phyloP scores from a whole-genome alignment of 371 early-diverging fungal genomes.

The Nematocida ausubeli region DNA sequence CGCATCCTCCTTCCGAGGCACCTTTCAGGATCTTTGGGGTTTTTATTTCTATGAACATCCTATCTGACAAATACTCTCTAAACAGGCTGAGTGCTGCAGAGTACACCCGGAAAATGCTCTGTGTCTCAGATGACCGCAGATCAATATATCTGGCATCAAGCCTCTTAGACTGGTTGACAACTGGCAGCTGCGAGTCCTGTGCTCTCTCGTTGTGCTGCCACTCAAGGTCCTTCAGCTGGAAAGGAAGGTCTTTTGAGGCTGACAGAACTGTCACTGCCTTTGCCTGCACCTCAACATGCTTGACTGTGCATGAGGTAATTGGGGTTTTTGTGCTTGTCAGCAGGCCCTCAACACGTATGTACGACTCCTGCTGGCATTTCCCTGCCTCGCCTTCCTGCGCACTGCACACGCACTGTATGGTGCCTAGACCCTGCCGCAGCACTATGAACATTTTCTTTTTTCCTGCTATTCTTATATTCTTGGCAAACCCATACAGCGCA shows the following conservation, averaged over 20 bases:
- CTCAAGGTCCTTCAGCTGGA: conserved; percentile 81
- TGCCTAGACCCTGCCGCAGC: conserved; percentile 57
- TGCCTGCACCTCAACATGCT: conserved; percentile 61
- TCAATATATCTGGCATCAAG: conserved; percentile 92
- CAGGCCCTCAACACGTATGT: conserved; percentile 58
- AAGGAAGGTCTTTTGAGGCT: conserved; percentile 73
- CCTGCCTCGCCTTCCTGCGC: not conserved
- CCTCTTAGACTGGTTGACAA: conserved; percentile 81
- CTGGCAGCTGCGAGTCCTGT: conserved; percentile 51
- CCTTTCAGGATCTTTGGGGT: conserved; percentile 91
- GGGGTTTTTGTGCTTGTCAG: conserved; percentile 37
- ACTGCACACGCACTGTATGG: conserved; percentile 58
- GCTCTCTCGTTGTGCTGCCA: conserved; percentile 65
- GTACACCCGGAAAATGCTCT: conserved; percentile 92
- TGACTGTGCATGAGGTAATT: conserved; percentile 61
- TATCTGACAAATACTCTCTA: conserved; percentile 78
- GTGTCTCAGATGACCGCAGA: conserved; percentile 87
- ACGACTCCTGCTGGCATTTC: conserved; percentile 57
- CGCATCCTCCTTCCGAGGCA: conserved; percentile 96
- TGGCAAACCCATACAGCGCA: conserved; percentile 62
- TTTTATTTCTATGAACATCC: conserved; percentile 91
- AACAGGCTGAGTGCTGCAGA: conserved; percentile 84
- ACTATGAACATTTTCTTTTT: conserved; percentile 61
- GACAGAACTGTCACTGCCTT: conserved; percentile 46
- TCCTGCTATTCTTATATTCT: conserved; percentile 45